Conservation (phyloP, 164 flowering plant genomes). For the Hamamelis virginiana region DNA sequence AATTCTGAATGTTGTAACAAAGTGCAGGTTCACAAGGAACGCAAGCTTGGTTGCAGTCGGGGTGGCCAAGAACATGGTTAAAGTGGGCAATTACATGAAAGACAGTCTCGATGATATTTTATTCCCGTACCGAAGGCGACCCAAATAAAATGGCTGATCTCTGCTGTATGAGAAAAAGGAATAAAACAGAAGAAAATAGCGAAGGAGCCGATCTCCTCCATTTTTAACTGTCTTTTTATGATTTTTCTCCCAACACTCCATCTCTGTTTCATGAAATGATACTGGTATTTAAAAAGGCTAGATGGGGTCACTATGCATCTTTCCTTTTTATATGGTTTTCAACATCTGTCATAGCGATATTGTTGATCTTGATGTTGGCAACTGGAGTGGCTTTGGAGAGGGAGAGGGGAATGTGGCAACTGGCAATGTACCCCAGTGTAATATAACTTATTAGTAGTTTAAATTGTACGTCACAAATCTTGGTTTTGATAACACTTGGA, state of each 20-base stretch:
- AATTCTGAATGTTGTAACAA: not conserved
- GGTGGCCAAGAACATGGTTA: slow-evolving; percentile 33
- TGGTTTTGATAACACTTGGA: too few species aligned
- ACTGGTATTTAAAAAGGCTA: too few species aligned
- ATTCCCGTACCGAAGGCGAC: slow-evolving; percentile 27
- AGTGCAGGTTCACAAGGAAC: slow-evolving; percentile 34
- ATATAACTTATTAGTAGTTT: too few species aligned
- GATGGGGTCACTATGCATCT: too few species aligned
- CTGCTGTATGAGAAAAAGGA: not conserved
- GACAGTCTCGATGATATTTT: slow-evolving; percentile 27
- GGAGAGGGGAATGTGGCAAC: too few species aligned
- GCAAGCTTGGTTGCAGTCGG: slow-evolving; percentile 35
- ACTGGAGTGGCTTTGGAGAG: too few species aligned
- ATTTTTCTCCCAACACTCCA: not conserved
- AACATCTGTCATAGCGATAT: too few species aligned
- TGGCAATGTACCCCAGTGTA: too few species aligned
- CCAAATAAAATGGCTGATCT: slow-evolving; percentile 17
- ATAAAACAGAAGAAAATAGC: not conserved
- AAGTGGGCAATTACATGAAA: slow-evolving; percentile 34
- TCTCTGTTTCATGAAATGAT: not conserved
- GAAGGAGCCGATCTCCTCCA: not conserved
- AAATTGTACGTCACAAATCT: too few species aligned
- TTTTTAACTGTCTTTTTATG: not conserved
- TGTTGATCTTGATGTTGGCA: too few species aligned
- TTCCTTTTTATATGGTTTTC: too few species aligned